Evolutionary conservation across 495 filamentous ascomycete species (phyloP).

Genomic region (Neurospora intermedia): DNA sequence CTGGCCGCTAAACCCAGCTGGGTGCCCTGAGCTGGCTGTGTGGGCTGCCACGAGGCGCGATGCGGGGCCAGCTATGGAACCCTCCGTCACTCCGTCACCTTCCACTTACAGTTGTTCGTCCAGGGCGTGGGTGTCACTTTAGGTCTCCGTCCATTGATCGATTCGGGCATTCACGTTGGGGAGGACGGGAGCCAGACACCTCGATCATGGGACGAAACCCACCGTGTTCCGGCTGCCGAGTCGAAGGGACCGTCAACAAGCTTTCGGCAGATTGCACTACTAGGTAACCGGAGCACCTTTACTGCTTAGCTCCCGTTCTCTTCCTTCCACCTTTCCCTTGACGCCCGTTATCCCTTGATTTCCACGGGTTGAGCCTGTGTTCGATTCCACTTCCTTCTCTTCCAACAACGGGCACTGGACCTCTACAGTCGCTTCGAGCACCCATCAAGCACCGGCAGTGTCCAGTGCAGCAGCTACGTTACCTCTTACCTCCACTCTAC

Average conservation of each 20-base stretch:
- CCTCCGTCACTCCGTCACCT: neutral
- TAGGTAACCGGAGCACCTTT: neutral
- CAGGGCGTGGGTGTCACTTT: neutral
- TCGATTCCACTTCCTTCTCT: neutral
- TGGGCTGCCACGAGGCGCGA: neutral
- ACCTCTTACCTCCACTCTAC: neutral
- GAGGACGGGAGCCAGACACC: neutral
- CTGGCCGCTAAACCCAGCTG: neutral
- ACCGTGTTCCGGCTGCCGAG: neutral
- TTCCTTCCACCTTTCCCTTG: neutral
- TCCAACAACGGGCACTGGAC: neutral
- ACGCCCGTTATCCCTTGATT: neutral
- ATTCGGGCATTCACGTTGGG: neutral
- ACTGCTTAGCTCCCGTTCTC: neutral
- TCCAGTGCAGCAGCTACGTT: neutral
- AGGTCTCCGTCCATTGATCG: neutral
- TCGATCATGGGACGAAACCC: neutral
- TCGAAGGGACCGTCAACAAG: neutral
- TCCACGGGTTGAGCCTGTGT: neutral
- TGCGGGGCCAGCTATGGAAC: neutral
- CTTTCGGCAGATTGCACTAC: neutral
- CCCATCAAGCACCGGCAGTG: neutral
- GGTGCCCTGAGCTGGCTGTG: neutral
- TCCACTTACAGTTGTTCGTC: neutral
- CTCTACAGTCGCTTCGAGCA: neutral